Base-by-base conservation (phyloP, 2,329 filamentous ascomycete genomes). In the Westerdykella sp. region DNA sequence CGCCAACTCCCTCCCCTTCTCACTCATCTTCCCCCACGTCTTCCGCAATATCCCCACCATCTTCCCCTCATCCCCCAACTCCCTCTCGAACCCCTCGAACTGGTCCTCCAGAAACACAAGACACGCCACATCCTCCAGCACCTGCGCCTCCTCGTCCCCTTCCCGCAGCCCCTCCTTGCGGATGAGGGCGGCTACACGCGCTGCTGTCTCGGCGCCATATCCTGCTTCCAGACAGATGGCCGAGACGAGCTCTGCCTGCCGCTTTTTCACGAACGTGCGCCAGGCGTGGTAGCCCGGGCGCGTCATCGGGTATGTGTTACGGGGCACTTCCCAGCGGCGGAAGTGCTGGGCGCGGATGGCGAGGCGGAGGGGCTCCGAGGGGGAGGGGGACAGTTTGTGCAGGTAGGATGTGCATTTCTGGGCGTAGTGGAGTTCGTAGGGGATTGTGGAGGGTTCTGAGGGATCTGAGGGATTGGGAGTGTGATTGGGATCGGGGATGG, bases 61-160 rank as follows among this genome's bases (percentile, higher is more conserved):
- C 74, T 93, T 94, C 40, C 81, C 83, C 68, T 91, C 85, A 58
- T 88, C 84, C 25, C 25, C 25, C 42, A 82, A 76, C 22, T 78
- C 75, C 60, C 76, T 73, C 72, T 87, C 84, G 67, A 93, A 95
- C 40, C 77, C 79, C 56, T 90, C 87, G 50, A 94, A 85, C 61
- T 93, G 85, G 62, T 91, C 87, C 62, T 93, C 87, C 51, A 95
- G 69, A 63, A 95, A 95, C 22, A 94, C 87, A 43, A 95, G 69
- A 61, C 87, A 94, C 3, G 88, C 88, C 37, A 88, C 85, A 68
- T 94, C 88, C 70, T 94, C 88, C 48, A 95, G 73, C 6, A 79
- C 75, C 71, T 91, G 85, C 42, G 83, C 81, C 63, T 88, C 84
- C 46, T 75, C 72, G 45, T 81, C 77, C 45, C 74, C 71, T 42